Percentiles rank a stretch among this genome's conserved stretches.
phyloP scores from a whole-genome alignment of 345 rosid species.

The Mangifera indica region DNA sequence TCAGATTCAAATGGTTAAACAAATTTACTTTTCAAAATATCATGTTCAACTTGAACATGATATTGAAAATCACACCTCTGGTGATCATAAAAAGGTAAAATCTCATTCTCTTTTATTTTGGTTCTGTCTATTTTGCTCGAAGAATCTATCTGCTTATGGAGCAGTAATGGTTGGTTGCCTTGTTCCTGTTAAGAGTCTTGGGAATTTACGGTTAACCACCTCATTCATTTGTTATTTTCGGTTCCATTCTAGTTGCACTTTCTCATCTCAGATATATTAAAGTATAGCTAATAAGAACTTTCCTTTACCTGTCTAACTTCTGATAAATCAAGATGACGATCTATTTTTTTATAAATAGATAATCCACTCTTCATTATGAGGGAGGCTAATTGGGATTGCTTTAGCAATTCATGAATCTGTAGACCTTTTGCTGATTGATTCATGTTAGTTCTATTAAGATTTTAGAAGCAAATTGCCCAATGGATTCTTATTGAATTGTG shows the following conservation, averaged over 20 bases:
- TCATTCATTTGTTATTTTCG: neutral
- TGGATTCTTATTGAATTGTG: too few relatives aligned
- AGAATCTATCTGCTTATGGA: neutral
- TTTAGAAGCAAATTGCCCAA: too few relatives aligned
- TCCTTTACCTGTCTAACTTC: too few relatives aligned
- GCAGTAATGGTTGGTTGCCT: neutral
- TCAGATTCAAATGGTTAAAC: constrained; percentile 60
- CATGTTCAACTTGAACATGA: constrained; percentile 51
- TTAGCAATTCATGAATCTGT: too few relatives aligned
- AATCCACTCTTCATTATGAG: too few relatives aligned
- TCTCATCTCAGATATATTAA: too few relatives aligned
- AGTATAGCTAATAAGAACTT: too few relatives aligned
- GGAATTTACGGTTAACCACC: neutral
- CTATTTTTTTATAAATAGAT: too few relatives aligned
- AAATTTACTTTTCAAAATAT: constrained; percentile 47
- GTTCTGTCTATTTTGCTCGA: neutral
- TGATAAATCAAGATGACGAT: too few relatives aligned
- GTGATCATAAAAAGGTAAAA: constrained; percentile 53
- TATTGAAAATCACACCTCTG: constrained; percentile 35
- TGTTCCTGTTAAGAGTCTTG: neutral
- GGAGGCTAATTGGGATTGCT: too few relatives aligned
- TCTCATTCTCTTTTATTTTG: neutral
- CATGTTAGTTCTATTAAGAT: too few relatives aligned
- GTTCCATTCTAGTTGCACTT: neutral
- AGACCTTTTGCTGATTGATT: too few relatives aligned